Evolutionary conservation across 768 basidiomycete genomes (phyloP), one percentile per base, ranked within the genome.

Genomic region (Paxillus rubicundulus): DNA sequence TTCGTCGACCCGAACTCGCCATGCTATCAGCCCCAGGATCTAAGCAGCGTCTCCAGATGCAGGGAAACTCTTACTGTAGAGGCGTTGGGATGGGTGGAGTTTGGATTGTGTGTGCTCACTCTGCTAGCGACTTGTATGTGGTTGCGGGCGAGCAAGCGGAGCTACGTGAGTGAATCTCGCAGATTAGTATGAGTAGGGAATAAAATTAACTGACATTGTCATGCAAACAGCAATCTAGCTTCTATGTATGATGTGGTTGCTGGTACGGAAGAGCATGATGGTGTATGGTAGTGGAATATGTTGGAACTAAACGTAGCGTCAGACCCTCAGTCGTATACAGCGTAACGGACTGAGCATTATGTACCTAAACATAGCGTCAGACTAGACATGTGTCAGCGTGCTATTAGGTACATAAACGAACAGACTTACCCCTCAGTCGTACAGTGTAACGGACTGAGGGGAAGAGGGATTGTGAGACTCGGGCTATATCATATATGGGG

Each of bases 81-180:
- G 67, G 84, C 84, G 1, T 64, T 90, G 14, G 87, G 86, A 5
- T 90, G 89, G 88, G 80, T 84, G 45, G 86, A 88, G 57, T 84
- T 89, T 55, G 78, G 76, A 7, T 65, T 91, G 17, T 85, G 84
- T 60, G 49, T 75, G 10, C 49, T 84, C 54, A 81, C 85, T 7
- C 66, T 87, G 39, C 48, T 77, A 5, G 74, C 76, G 30, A 86
- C 87, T 12, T 77, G 81, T 41, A 63, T 77, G 58, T 82, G 80
- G 80, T 65, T 80, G 61, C 71, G 72, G 17, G 60, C 65, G 39
- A 69, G 72, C 36, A 63, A 70, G 57, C 66, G 70, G 53, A 68
- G 65, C 56, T 75, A 66, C 54, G 70, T 77, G 56, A 68, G 71
- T 57, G 77, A 72, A 64, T 77, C 76, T 37, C 63, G 68, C 62